phyloP scores from a whole-genome alignment of 306 rosid species.

The Acacia confusa region DNA sequence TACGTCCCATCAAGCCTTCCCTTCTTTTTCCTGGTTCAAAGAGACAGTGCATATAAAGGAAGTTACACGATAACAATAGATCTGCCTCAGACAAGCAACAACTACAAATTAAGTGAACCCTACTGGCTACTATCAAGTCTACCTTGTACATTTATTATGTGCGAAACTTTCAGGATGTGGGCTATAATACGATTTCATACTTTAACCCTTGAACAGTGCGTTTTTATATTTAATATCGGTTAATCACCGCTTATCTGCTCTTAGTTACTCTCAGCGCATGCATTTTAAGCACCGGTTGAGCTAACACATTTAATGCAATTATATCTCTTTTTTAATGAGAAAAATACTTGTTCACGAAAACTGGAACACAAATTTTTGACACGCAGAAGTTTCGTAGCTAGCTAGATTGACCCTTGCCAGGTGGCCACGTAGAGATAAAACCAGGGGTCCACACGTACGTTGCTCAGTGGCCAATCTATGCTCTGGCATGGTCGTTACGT shows the following conservation, averaged over 20 bases:
- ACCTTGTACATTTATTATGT: background rate
- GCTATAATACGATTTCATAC: background rate
- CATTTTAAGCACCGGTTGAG: background rate
- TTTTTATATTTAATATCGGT: background rate
- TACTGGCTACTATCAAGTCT: background rate
- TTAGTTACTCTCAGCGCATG: background rate
- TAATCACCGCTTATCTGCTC: background rate
- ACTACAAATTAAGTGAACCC: background rate
- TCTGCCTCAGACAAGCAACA: background rate
- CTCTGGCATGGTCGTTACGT: conserved; percentile 64
- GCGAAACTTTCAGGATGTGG: background rate
- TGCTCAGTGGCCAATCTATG: conserved; percentile 60
- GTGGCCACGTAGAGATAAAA: conserved; percentile 29
- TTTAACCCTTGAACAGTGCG: background rate
- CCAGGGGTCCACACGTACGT: conserved; percentile 48
- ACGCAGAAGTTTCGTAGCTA: conserved; percentile 3
- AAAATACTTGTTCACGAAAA: background rate
- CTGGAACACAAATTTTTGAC: background rate
- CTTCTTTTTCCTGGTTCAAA: background rate
- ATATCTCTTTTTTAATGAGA: background rate
- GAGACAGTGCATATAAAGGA: background rate
- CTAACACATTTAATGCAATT: background rate
- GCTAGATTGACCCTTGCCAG: conserved; percentile 39
- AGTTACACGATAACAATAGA: background rate
- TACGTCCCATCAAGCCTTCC: conserved; percentile 15